A percentile compares a stretch with the other conserved stretches of the same genome.
Conservation (phyloP, 805 yeast genomes). For the Starmerella khaoyaiensis region DNA sequence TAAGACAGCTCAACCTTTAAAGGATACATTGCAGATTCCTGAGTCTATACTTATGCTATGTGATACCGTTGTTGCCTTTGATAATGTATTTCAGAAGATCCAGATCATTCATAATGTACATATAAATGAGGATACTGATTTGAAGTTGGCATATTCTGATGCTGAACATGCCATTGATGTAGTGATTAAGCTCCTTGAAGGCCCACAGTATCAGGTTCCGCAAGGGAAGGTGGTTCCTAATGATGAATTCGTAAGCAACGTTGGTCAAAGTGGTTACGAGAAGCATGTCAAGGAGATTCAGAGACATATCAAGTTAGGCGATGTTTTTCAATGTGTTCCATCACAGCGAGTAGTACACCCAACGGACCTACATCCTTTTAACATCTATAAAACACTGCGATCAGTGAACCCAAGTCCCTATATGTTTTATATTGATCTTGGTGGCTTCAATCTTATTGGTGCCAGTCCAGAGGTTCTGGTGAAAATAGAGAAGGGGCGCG, state of each 20-base stretch:
- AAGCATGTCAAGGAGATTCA: conserved; percentile 61
- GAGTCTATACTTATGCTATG: conserved; percentile 86
- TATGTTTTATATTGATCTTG: conserved; percentile 80
- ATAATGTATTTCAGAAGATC: conserved; percentile 84
- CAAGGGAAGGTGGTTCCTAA: conserved; percentile 59
- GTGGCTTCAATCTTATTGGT: conserved; percentile 78
- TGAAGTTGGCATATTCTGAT: conserved; percentile 41
- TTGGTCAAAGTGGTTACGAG: conserved; percentile 91
- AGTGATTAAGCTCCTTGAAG: conserved; percentile 34
- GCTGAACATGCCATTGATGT: conserved; percentile 44
- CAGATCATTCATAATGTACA: conserved; percentile 76
- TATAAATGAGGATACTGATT: conserved; percentile 20
- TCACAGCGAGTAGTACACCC: conserved; percentile 95
- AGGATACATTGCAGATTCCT: conserved; percentile 74
- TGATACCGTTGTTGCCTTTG: conserved; percentile 82
- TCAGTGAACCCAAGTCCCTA: conserved; percentile 97
- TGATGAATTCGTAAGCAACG: conserved; percentile 70
- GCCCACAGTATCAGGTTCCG: conserved; percentile 38
- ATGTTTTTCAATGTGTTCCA: conserved; percentile 95
- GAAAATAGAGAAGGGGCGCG: conserved; percentile 63
- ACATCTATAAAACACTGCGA: conserved; percentile 84
- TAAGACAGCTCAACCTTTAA: conserved; percentile 55
- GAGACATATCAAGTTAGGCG: conserved; percentile 76
- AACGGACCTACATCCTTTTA: conserved; percentile 90
- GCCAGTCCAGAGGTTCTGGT: conserved; percentile 95